These are phyloP conservation scores for Talaromyces thailandensis DNA, from an alignment of 495 filamentous ascomycete species.

Conservation along the genomic window DNA sequence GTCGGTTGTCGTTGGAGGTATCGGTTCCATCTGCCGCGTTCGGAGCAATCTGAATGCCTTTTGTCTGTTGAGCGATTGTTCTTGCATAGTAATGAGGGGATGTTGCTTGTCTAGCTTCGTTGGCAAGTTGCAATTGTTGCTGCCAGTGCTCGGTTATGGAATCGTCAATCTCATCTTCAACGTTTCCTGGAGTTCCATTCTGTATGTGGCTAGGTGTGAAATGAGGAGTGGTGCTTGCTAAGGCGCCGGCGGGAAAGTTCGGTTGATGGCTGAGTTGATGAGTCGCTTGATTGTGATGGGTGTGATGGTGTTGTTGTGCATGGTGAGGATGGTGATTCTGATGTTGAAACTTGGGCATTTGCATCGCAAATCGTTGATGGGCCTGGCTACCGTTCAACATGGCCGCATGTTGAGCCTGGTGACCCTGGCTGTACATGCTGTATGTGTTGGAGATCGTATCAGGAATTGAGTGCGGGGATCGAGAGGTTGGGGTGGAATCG, in stretches of 20 bases:
- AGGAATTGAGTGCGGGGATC: slow-evolving; percentile 58
- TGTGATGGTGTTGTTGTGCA: slow-evolving; percentile 65
- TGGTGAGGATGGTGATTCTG: slow-evolving; percentile 64
- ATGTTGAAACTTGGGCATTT: slow-evolving; percentile 63
- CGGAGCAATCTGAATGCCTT: slow-evolving; percentile 48
- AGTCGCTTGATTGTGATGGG: slow-evolving; percentile 62
- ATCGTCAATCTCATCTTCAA: slow-evolving; percentile 48
- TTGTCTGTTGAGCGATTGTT: slow-evolving; percentile 45
- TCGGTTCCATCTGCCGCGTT: slow-evolving; percentile 55
- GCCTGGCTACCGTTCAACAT: slow-evolving; percentile 59
- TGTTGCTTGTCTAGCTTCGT: slow-evolving; percentile 56
- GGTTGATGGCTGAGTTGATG: slow-evolving; percentile 69
- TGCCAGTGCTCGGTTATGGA: slow-evolving; percentile 78
- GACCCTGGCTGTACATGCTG: slow-evolving; percentile 75
- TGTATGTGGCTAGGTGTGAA: slow-evolving; percentile 65
- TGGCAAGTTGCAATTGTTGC: slow-evolving; percentile 71
- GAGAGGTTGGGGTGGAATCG: slow-evolving; percentile 61
- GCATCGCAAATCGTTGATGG: slow-evolving; percentile 55
- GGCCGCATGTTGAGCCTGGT: slow-evolving; percentile 67
- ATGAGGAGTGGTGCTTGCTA: slow-evolving; percentile 64
- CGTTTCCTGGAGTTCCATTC: slow-evolving; percentile 57
- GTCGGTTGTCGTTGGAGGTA: slow-evolving; percentile 48
- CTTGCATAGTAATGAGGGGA: slow-evolving; percentile 60
- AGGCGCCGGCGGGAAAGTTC: slow-evolving; percentile 63
- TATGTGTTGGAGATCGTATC: slow-evolving; percentile 55